Base-by-base conservation (phyloP, 139 green algal genomes). In the Deuterostichococcus epilithicus region DNA sequence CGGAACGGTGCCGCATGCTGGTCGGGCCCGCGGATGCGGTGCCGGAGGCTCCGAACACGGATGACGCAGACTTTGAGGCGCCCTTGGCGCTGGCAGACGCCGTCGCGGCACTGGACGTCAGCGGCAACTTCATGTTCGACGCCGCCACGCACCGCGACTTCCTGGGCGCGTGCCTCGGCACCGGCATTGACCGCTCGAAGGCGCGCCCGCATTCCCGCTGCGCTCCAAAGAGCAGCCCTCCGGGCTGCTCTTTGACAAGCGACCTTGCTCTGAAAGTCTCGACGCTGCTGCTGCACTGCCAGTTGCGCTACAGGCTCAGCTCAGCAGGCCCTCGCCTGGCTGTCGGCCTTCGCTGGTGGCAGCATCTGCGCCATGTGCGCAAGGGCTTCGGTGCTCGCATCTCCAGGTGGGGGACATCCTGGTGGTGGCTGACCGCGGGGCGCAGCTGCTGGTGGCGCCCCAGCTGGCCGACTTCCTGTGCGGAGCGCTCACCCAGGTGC, bases 121-220 rank as follows among this genome's bases (percentile, higher is more conserved):
- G 83, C 22, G 90, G 90, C 60, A 90, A 90, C 71, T 93, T 92
- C 75, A 76, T 91, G 52, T 92, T 95, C 76, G 92, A 97, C 26
- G 74, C 89, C 0, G 89, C 89, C 39, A 89, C 76, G 15, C 92
- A 97, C 73, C 81, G 83, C 30, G 92, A 97, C 85, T 95, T 97
- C 39, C 73, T 97, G 23, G 92, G 92, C 0, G 88, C 92, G 0
- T 83, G 86, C 28, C 74, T 95, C 37, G 91, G 88, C 28, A 95
- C 91, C 20, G 92, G 92, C 44, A 83, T 89, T 36, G 82, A 84
- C 35, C 66, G 74, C 35, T 83, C 79, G 33, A 83, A 83, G 47
- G 84, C 93, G 32, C 87, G 86, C 0, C n/a, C n/a, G n/a, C n/a
- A n/a, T n/a, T n/a, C n/a, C n/a, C n/a, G n/a, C n/a, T n/a, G n/a